These are phyloP conservation scores for Termitomyces heimii DNA, from an alignment of 768 basidiomycete genomes.

Conservation along the genomic window DNA sequence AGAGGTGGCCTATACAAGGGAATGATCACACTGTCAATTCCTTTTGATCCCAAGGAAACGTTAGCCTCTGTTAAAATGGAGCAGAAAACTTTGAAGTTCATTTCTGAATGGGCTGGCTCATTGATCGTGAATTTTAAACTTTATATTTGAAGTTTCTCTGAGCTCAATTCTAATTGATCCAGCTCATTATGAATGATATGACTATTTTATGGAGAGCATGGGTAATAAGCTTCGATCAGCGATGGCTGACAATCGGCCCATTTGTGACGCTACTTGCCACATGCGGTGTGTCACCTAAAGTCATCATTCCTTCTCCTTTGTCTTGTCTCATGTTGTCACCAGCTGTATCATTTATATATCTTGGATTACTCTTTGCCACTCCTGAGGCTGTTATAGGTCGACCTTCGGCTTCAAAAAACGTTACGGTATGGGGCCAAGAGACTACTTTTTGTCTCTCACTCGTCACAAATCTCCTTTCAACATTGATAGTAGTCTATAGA, in stretches of 20 bases:
- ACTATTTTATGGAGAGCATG: not conserved
- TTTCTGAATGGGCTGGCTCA: not conserved
- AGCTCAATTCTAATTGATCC: not conserved
- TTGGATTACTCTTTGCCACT: not conserved
- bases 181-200: not conserved
- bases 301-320: not conserved
- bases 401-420: accelerated
- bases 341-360: not conserved
- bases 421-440: not conserved
- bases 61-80: not conserved
- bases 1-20: not conserved
- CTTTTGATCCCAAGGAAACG: not conserved
- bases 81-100: not conserved
- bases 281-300: not conserved
- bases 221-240: not conserved
- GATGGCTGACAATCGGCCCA: not conserved
- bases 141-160: not conserved
- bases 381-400: not conserved
- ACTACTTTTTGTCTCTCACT: not conserved
- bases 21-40: no score
- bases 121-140: not conserved
- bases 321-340: not conserved
- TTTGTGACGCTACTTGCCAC: not conserved
- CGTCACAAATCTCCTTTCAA: not conserved
- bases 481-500: not conserved